phyloP scores from a whole-genome alignment of 108 stramenopile species.

The Stephanodiscus minutulus region DNA sequence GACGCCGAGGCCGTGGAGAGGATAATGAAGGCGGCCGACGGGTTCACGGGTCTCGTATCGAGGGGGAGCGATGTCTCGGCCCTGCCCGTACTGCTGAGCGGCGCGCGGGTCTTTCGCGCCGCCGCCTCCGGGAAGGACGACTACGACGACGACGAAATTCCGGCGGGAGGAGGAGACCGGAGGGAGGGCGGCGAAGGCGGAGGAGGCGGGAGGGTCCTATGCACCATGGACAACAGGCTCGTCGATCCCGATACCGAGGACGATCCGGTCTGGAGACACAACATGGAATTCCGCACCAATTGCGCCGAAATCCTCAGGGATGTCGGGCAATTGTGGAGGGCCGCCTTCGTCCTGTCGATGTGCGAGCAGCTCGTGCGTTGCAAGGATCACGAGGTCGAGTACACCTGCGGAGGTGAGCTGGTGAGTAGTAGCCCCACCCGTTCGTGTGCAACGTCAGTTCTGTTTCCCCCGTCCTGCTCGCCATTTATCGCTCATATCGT shows the following conservation, averaged over 20 bases:
- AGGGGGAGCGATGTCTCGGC: constrained; percentile 71
- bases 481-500: no score
- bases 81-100: constrained; percentile 69
- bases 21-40: constrained; percentile 75
- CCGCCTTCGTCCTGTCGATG: constrained; percentile 45
- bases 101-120: constrained; percentile 48
- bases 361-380: constrained; percentile 63
- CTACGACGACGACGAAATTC: constrained; percentile 17
- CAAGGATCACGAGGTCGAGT: not conserved
- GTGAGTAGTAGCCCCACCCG: no score
- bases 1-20: constrained; percentile 79
- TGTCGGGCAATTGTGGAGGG: no score
- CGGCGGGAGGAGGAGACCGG: not conserved
- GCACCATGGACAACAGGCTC: constrained; percentile 56
- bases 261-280: constrained; percentile 31
- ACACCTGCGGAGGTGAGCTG: no score
- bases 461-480: no score
- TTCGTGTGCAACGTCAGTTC: no score
- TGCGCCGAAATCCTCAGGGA: no score
- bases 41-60: constrained; percentile 67
- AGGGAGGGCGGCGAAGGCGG: not conserved
- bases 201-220: constrained; percentile 33
- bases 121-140: no score
- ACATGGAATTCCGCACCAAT: no score
- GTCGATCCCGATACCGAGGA: constrained; percentile 68